Conservation (phyloP, 805 yeast genomes). For the Zygotorulaspora danielsina region DNA sequence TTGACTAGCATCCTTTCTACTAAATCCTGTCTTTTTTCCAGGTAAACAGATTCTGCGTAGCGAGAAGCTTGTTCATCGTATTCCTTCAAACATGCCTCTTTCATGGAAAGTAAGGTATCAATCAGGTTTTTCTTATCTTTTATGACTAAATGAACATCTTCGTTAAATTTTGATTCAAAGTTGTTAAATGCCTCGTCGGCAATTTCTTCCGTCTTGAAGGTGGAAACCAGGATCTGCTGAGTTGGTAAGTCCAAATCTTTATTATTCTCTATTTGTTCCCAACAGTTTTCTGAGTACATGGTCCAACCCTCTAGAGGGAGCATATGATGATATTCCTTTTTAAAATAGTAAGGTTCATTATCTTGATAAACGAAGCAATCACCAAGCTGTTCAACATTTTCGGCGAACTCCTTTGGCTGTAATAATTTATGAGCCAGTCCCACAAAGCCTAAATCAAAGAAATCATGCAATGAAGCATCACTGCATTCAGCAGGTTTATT, state of each 20-base stretch:
- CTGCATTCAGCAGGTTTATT: slow-evolving; percentile 66
- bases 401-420: slow-evolving; percentile 64
- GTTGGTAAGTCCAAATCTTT: slow-evolving; percentile 95
- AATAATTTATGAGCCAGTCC: slow-evolving; percentile 82
- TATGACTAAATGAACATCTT: slow-evolving; percentile 29
- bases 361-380: slow-evolving; percentile 46
- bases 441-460: slow-evolving; percentile 78
- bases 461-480: slow-evolving; percentile 58
- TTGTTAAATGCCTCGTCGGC: slow-evolving; percentile 47
- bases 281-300: slow-evolving; percentile 79
- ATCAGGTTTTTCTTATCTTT: slow-evolving; percentile 39
- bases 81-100: slow-evolving; percentile 43
- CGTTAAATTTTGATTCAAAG: slow-evolving; percentile 38
- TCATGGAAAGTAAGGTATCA: slow-evolving; percentile 40
- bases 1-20: slow-evolving; percentile 44
- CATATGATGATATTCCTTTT: slow-evolving; percentile 68
- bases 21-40: slow-evolving; percentile 54
- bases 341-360: slow-evolving; percentile 44
- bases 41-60: slow-evolving; percentile 63
- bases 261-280: slow-evolving; percentile 91
- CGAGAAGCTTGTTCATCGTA: slow-evolving; percentile 75
- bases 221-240: slow-evolving; percentile 90
- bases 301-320: slow-evolving; percentile 97
- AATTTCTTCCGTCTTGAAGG: slow-evolving; percentile 92
- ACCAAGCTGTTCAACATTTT: slow-evolving; percentile 60